phyloP scores from a whole-genome alignment of 2,329 filamentous ascomycete species.

The Fusarium domesticum region DNA sequence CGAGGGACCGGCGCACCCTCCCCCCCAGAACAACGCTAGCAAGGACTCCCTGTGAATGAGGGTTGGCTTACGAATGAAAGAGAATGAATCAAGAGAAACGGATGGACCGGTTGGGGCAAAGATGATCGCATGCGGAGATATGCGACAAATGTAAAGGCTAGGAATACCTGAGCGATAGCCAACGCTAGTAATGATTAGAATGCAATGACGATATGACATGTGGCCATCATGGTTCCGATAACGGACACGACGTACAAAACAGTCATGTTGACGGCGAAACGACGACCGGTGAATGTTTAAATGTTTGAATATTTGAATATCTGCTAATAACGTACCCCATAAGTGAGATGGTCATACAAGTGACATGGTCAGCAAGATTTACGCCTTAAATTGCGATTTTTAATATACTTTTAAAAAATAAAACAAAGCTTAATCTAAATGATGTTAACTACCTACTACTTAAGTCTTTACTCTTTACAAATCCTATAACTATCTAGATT shows the following conservation, averaged over 20 bases:
- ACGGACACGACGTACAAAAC: not conserved
- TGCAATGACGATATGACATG: constrained; percentile 12
- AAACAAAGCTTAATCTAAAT: too few relatives aligned
- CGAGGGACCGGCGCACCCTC: constrained; percentile 53
- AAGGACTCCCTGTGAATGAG: constrained; percentile 41
- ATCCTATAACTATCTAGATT: too few relatives aligned
- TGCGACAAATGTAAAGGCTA: not conserved
- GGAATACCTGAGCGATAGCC: not conserved
- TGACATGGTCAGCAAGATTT: too few relatives aligned
- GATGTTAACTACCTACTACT: too few relatives aligned
- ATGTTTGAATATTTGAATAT: too few relatives aligned
- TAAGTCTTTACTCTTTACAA: too few relatives aligned
- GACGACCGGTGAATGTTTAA: not conserved
- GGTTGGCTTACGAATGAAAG: constrained; percentile 2
- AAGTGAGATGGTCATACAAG: too few relatives aligned
- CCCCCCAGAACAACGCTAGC: constrained; percentile 59
- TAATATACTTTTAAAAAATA: too few relatives aligned
- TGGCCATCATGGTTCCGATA: not conserved
- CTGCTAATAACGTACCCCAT: too few relatives aligned
- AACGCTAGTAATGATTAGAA: constrained; percentile 15
- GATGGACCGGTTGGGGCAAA: not conserved
- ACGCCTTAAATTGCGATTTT: too few relatives aligned
- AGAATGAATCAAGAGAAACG: not conserved
- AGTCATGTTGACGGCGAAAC: not conserved
- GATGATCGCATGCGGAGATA: not conserved